Conservation (phyloP, 805 yeast genomes). For the Lachancea kluyveri region DNA sequence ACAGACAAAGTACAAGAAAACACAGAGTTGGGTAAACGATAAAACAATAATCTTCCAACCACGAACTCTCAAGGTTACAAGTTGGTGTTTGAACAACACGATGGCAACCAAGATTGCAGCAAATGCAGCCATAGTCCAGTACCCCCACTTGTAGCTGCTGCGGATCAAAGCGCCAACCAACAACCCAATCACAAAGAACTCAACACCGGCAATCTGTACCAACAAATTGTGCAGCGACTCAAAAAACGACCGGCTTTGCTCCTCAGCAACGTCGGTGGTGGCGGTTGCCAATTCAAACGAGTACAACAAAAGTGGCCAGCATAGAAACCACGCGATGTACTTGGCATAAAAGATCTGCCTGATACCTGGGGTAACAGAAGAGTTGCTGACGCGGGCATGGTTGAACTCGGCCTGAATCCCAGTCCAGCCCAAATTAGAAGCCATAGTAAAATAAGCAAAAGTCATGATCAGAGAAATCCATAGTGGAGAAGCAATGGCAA, state of each 20-base stretch:
- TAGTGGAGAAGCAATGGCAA: conserved; percentile 25
- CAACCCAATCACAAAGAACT: conserved; percentile 45
- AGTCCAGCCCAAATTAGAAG: conserved; percentile 42
- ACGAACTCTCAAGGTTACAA: conserved; percentile 14
- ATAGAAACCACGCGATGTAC: conserved; percentile 40
- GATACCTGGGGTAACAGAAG: conserved; percentile 20
- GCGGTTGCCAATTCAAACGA: conserved; percentile 18
- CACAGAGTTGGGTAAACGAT: conserved; percentile 28
- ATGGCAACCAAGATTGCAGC: conserved; percentile 37
- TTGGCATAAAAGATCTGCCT: conserved; percentile 42
- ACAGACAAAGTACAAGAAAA: conserved; percentile 38
- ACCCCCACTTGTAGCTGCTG: conserved; percentile 64
- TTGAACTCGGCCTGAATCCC: conserved; percentile 35
- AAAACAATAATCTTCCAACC: conserved; percentile 12
- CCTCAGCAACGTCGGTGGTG: conserved; percentile 7
- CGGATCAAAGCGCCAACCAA: conserved; percentile 51
- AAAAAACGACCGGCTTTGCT: conserved; percentile 9
- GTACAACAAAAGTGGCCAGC: conserved; percentile 38
- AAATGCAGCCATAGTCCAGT: conserved; percentile 47
- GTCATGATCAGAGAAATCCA: conserved; percentile 34
- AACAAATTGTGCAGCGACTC: conserved; percentile 27
- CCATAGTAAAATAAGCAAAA: conserved; percentile 38
- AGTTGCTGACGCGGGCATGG: conserved; percentile 30
- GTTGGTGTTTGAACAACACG: conserved; percentile 27
- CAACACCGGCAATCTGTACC: conserved; percentile 39